Evolutionary conservation across 164 flowering plant species (phyloP).

Genomic region (Vitis cinerea): DNA sequence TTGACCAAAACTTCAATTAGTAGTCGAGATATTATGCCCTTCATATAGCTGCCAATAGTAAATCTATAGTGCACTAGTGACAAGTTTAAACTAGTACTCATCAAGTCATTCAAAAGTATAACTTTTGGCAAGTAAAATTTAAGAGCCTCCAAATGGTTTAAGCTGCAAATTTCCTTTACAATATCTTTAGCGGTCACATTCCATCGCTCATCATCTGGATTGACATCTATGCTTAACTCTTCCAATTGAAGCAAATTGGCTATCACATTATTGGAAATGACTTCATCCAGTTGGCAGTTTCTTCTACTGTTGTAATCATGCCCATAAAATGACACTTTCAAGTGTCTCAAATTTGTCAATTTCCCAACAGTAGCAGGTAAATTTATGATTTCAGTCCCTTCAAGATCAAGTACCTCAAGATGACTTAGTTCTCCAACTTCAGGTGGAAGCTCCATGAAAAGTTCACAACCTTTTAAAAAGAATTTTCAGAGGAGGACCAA

Average conservation of each 20-base stretch:
- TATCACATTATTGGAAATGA: background rate
- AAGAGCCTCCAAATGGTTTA: background rate
- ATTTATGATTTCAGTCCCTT: conserved; percentile 11
- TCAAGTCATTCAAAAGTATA: background rate
- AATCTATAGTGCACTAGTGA: background rate
- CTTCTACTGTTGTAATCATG: background rate
- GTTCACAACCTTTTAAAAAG: too few species aligned
- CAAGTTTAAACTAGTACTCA: too few species aligned
- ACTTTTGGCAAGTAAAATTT: background rate
- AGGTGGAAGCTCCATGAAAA: background rate
- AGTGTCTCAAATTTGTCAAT: conserved; percentile 5
- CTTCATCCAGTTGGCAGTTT: too few species aligned
- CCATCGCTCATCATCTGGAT: background rate
- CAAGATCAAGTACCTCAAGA: conserved; percentile 26
- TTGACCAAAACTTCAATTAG: background rate
- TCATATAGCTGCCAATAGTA: too few species aligned
- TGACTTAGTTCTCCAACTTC: conserved; percentile 13
- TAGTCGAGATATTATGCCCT: too few species aligned
- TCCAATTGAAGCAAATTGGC: background rate
- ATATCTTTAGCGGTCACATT: background rate
- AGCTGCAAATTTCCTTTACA: background rate
- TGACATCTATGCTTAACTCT: background rate
- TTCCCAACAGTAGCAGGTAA: conserved; percentile 13
- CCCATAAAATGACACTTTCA: conserved; percentile 17
- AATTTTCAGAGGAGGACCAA: too few species aligned